Percentiles rank a stretch among this genome's conserved stretches.
Evolutionary conservation across 805 yeast species (phyloP).

Genomic region (Priceomyces carsonii): DNA sequence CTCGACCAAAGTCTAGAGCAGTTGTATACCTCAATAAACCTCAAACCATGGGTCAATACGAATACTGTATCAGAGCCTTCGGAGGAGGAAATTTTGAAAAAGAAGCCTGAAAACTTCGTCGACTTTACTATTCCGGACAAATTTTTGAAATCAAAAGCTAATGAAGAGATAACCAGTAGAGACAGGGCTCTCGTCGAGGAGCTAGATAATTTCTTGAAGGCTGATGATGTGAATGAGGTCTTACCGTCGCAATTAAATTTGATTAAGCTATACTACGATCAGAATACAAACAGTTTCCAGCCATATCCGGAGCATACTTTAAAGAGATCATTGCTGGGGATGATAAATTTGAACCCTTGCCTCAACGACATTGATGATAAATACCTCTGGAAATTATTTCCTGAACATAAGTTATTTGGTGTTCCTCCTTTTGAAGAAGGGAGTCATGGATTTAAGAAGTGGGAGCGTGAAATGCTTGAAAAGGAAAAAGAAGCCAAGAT

Average conservation of each 20-base stretch:
- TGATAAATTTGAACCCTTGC: conserved; percentile 35
- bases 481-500: conserved; percentile 19
- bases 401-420: conserved; percentile 34
- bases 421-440: conserved; percentile 33
- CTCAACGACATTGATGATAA: conserved; percentile 39
- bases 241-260: conserved; percentile 22
- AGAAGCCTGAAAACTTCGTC: conserved; percentile 10
- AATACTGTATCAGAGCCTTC: conserved; percentile 1
- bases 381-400: conserved; percentile 40
- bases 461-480: conserved; percentile 31
- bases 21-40: conserved; percentile 15
- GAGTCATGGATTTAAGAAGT: conserved; percentile 31
- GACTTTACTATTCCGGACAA: conserved; percentile 29
- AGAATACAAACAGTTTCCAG: conserved; percentile 24
- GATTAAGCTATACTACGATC: conserved; percentile 27
- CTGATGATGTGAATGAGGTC: conserved; percentile 24
- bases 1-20: conserved; percentile 16
- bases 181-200: conserved; percentile 28
- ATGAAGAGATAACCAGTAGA: conserved; percentile 20
- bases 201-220: conserved; percentile 20
- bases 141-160: conserved; percentile 19
- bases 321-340: conserved; percentile 39
- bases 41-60: conserved; percentile 8
- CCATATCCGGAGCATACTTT: conserved; percentile 38
- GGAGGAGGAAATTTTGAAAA: not conserved